These are phyloP conservation scores for Colletotrichum melonis DNA, from an alignment of 2,329 filamentous ascomycete species.

Conservation along the genomic window DNA sequence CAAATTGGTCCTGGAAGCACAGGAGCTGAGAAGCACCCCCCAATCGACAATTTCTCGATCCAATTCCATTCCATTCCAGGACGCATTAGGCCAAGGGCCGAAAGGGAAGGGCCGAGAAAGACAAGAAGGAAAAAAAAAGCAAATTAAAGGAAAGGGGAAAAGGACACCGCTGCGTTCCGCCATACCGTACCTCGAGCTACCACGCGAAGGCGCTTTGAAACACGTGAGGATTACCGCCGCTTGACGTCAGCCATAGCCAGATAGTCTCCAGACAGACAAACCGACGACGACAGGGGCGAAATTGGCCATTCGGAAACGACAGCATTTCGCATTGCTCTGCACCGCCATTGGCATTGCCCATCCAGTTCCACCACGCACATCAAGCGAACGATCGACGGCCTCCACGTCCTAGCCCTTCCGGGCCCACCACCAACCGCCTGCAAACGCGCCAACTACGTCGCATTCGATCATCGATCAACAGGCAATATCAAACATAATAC, in stretches of 20 bases:
- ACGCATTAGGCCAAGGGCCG: constrained; percentile 19
- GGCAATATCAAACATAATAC: constrained; percentile 18
- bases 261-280: not conserved
- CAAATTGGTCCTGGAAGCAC: not conserved
- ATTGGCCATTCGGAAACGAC: constrained; percentile 5
- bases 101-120: constrained; percentile 17
- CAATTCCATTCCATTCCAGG: constrained; percentile 11
- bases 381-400: constrained; percentile 5
- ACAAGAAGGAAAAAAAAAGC: not conserved
- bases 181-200: constrained; percentile 2
- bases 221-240: constrained; percentile 16
- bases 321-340: constrained; percentile 8
- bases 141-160: constrained; percentile 1
- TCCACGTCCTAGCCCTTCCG: not conserved
- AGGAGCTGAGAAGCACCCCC: not conserved
- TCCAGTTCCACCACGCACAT: not conserved
- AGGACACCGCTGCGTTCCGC: not conserved
- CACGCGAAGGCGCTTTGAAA: constrained; percentile 27
- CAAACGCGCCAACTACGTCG: constrained; percentile 20
- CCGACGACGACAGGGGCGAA: not conserved
- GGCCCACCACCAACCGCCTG: not conserved
- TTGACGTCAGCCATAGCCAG: constrained; percentile 25
- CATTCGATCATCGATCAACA: constrained; percentile 26
- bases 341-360: constrained; percentile 4
- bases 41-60: constrained; percentile 6